phyloP scores from a whole-genome alignment of 2,329 filamentous ascomycete genomes.

The Ilyonectria robusta region DNA sequence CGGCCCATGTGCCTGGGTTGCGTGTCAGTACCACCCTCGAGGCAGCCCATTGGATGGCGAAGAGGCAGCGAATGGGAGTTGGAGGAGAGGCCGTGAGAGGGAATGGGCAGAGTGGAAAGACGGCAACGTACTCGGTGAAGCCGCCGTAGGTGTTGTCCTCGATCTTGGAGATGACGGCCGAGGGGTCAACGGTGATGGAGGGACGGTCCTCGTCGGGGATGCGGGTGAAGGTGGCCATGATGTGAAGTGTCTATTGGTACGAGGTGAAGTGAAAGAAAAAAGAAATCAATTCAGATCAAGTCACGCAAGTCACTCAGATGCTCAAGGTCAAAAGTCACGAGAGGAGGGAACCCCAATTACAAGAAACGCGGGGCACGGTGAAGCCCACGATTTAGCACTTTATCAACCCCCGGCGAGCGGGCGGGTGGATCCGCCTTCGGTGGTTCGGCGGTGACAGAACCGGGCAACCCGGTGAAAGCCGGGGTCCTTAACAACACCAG shows the following conservation, averaged over 20 bases:
- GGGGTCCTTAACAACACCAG: not conserved
- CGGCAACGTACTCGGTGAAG: conserved; percentile 79
- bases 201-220: conserved; percentile 73
- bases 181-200: conserved; percentile 75
- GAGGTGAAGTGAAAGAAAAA: not conserved
- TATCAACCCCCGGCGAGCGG: not conserved
- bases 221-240: conserved; percentile 82
- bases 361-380: not conserved
- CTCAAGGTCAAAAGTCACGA: too few species aligned
- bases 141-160: conserved; percentile 87
- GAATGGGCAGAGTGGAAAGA: not conserved
- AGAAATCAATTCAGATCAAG: not conserved
- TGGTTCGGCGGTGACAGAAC: conserved; percentile 19
- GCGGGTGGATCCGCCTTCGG: conserved; percentile 6
- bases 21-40: conserved; percentile 29
- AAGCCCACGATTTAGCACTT: not conserved
- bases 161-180: conserved; percentile 78
- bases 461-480: not conserved
- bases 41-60: conserved; percentile 1
- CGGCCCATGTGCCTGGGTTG: conserved; percentile 83
- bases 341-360: too few species aligned
- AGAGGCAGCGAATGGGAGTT: not conserved
- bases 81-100: not conserved
- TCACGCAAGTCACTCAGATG: not conserved
- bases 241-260: not conserved